Percentiles rank a stretch among this genome's conserved stretches.
Conservation (phyloP, 129 eudicot species). For the Solidago caesia region DNA sequence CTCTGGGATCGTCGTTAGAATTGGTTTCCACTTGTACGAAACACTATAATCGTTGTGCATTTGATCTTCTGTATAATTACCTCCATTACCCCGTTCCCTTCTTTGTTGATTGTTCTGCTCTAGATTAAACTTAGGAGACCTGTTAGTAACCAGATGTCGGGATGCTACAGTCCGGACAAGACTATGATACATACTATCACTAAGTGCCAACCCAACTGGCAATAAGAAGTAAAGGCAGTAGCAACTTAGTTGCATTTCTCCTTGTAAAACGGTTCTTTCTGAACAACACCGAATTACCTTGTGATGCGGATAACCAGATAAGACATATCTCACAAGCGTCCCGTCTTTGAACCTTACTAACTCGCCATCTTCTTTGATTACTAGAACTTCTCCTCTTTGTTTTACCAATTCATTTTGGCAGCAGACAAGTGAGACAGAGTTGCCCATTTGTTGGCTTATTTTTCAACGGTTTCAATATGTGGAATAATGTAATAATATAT, state of each 20-base stretch:
- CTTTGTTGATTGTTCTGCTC: background rate
- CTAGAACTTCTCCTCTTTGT: constrained; percentile 30
- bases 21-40: constrained; percentile 40
- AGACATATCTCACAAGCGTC: constrained; percentile 29
- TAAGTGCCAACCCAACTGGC: constrained; percentile 35
- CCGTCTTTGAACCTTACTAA: constrained; percentile 37
- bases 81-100: background rate
- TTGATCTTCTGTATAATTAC: background rate
- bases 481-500: constrained; percentile 25
- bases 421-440: constrained; percentile 28
- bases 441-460: constrained; percentile 26
- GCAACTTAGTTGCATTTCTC: constrained; percentile 26
- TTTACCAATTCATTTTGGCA: constrained; percentile 28
- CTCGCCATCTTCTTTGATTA: constrained; percentile 40
- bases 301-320: constrained; percentile 33
- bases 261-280: constrained; percentile 17
- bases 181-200: constrained; percentile 28
- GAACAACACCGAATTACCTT: constrained; percentile 34
- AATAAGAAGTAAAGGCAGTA: constrained; percentile 45
- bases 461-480: background rate
- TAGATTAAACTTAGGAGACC: background rate
- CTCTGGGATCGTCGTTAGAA: constrained; percentile 36
- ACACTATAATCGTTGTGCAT: constrained; percentile 6
- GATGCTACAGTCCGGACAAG: constrained; percentile 27
- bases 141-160: constrained; percentile 13